Base-by-base conservation (phyloP, 2,329 filamentous ascomycete genomes). In the Penicillium glabrum region DNA sequence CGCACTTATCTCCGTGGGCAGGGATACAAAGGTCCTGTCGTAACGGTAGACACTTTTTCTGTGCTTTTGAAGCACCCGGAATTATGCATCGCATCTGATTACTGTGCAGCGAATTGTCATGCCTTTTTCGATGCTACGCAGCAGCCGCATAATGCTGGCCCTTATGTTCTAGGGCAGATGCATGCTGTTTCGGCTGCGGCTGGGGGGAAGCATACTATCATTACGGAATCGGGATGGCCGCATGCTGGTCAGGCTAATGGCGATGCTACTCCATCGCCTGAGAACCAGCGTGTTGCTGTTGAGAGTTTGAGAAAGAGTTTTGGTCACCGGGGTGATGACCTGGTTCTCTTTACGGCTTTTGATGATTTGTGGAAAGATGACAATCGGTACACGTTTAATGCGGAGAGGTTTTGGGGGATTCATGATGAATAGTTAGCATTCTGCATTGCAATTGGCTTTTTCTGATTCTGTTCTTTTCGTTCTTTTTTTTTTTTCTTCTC, bases 181-280 rank as follows among this genome's bases (percentile, higher is more conserved):
- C 68, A 77, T 27, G 71, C 65, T 7, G 77, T 87, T 57, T 76
- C 76, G 19, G 64, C 72, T 7, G 66, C 68, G 3, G 78, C 77
- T 3, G 84, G 82, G 51, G 75, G 76, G 24, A 88, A 91, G 74
- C 80, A 82, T 46, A 82, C 89, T 31, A 79, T 93, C 37, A 86
- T 96, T 63, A 91, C 90, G 1, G 92, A 96, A 79, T 88, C 88
- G 3, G 92, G 92, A 50, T 96, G 91, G 91, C 91, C 91, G 43
- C 86, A 84, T 71, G 73, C 84, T 63, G 91, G 91, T 19, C 64
- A 78, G 13, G 58, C 80, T 51, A 93, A 95, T 69, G 84, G 85
- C 2, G 68, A 70, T 19, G 90, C 90, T n/a, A 78, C 93, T 2
- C 89, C 91, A 0, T 85, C 86, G 13, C 66, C 77, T n/a, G 76